phyloP scores from a whole-genome alignment of 2,329 filamentous ascomycete species.

The Madurella mycetomatis region DNA sequence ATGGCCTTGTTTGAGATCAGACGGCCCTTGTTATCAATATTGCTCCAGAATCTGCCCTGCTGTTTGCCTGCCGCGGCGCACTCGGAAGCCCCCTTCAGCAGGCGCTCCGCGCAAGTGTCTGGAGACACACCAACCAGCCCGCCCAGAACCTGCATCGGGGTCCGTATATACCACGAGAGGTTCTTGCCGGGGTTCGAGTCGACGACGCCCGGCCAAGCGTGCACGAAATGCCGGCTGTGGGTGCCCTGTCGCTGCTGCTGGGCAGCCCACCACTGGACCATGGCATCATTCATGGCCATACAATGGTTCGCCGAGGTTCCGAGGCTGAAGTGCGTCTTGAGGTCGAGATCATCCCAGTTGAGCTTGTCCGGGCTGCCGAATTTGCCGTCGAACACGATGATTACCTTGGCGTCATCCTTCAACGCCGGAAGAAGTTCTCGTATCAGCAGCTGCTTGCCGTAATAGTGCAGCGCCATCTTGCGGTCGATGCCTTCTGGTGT shows the following conservation, averaged over 20 bases:
- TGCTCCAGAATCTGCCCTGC: constrained; percentile 27
- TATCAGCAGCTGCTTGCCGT: constrained; percentile 41
- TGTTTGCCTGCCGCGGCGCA: constrained; percentile 11
- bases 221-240: constrained; percentile 33
- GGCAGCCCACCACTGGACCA: constrained; percentile 33
- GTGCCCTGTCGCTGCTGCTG: constrained; percentile 22
- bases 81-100: constrained; percentile 26
- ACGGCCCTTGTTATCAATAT: constrained; percentile 30
- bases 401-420: constrained; percentile 34
- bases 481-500: constrained; percentile 42
- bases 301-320: constrained; percentile 35
- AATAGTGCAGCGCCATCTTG: constrained; percentile 45
- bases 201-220: constrained; percentile 39
- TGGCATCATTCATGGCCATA: constrained; percentile 36
- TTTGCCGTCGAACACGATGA: constrained; percentile 35
- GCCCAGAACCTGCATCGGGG: constrained; percentile 9
- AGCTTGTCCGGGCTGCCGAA: constrained; percentile 33
- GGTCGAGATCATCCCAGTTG: constrained; percentile 38
- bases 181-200: constrained; percentile 29
- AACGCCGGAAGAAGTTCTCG: constrained; percentile 36
- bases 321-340: constrained; percentile 34
- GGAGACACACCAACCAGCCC: constrained; percentile 25
- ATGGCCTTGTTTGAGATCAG: constrained; percentile 26
- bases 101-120: constrained; percentile 28
- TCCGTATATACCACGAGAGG: constrained; percentile 32